These are phyloP conservation scores for Abelmoschus esculentus DNA, from an alignment of 345 rosid genomes.

Conservation along the genomic window DNA sequence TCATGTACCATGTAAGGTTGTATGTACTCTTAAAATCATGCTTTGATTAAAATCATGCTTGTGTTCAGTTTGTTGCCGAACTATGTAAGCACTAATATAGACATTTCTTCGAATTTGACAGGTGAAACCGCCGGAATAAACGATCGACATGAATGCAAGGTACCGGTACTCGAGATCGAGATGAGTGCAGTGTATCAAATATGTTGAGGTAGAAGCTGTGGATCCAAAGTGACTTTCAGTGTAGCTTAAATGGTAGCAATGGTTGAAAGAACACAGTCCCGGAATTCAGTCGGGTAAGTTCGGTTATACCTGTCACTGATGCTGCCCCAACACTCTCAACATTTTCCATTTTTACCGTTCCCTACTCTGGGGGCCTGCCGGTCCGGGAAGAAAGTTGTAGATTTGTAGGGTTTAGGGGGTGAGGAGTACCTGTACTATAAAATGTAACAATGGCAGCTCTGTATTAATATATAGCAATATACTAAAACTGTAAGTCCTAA, in stretches of 20 bases:
- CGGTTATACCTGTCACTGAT: neutral
- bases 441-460: neutral
- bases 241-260: constrained; percentile 29
- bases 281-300: neutral
- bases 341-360: neutral
- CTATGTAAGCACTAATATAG: constrained; percentile 8
- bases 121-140: neutral
- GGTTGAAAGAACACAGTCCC: constrained; percentile 22
- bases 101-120: constrained; percentile 7
- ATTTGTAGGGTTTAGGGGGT: neutral
- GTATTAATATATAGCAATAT: neutral
- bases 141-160: neutral
- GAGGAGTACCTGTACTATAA: neutral
- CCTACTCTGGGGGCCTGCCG: neutral
- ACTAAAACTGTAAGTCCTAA: neutral
- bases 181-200: neutral
- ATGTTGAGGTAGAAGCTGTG: neutral
- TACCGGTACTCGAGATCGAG: neutral
- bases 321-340: neutral
- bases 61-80: constrained; percentile 29
- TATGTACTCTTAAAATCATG: too few species aligned
- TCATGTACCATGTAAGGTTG: neutral
- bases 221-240: neutral
- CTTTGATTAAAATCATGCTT: too few species aligned
- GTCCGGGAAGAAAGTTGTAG: neutral